Evolutionary conservation across 148 eudicot species (phyloP).

Genomic region (Diospyros kaki): DNA sequence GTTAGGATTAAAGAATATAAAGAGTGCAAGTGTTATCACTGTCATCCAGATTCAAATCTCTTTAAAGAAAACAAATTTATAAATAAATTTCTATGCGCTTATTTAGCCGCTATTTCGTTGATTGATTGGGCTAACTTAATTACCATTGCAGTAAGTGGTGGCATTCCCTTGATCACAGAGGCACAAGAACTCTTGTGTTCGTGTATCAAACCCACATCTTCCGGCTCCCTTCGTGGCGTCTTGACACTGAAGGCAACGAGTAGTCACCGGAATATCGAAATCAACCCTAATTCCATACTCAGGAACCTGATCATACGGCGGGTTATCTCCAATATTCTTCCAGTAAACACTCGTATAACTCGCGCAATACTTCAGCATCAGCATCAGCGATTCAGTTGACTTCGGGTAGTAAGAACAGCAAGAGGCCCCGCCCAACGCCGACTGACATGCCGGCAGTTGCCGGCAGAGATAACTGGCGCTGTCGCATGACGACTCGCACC

Average conservation of each 20-base stretch:
- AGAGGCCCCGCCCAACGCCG: constrained; percentile 33
- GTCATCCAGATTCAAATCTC: too few species aligned
- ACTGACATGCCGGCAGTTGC: constrained; percentile 63
- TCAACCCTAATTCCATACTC: constrained; percentile 89
- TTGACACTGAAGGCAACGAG: constrained; percentile 64
- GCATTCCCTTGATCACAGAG: constrained; percentile 67
- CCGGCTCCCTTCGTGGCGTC: constrained; percentile 77
- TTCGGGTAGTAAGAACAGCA: constrained; percentile 91
- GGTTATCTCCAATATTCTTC: constrained; percentile 57
- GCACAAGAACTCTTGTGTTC: constrained; percentile 60
- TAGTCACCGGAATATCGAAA: constrained; percentile 78
- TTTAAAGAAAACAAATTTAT: too few species aligned
- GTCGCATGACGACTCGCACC: constrained; percentile 77
- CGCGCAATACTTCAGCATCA: constrained; percentile 73
- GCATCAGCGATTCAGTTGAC: constrained; percentile 70
- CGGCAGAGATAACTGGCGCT: constrained; percentile 75
- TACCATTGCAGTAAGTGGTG: constrained; percentile 84
- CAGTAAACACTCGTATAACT: constrained; percentile 74
- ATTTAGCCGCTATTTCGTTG: too few species aligned
- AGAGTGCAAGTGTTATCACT: too few species aligned
- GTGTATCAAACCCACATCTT: constrained; percentile 68
- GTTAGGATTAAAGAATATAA: too few species aligned
- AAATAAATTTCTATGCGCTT: too few species aligned
- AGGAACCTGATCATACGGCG: constrained; percentile 52
- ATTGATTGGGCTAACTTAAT: too few species aligned